Evolutionary conservation across 345 rosid species (phyloP), one percentile per base, ranked within the genome.

Genomic region (Melaleuca alternifolia): DNA sequence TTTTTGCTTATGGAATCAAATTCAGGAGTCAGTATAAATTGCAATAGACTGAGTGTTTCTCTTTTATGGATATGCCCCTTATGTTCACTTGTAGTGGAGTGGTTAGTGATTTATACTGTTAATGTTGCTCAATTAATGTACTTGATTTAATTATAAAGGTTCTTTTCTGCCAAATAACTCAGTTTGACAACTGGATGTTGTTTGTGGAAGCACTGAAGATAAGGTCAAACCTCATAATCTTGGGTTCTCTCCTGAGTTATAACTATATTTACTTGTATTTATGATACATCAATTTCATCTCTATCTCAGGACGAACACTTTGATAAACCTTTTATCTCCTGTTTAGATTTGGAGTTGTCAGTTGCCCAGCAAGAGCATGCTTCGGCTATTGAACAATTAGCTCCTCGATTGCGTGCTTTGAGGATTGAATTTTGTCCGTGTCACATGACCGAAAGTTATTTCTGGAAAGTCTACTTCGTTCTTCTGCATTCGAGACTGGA

Each of bases 401-500:
- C 96, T 33, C 92, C 98, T 7, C 87, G 94, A 90, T 87, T 98
- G 21, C 95, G 95, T 87, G 98, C 96, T 71, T 90, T 98, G 82
- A 93, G 98, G 90, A 91, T 95, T 88, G 98, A 98, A 50, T 98
- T 98, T 85, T 96, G 98, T 28, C 99, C 99, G 1, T 93, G 94
- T 23, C 96, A 95, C 90, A 95, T 96, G 97, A 96, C 94, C 53
- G 96, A 95, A 86, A 88, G 93, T 87, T 95, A 96, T 93, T 96
- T 96, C 89, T 98, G 99, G 99, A 96, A 94, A 90, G 95, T 98
- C 87, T 98, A 96, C 89, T 98, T 98, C 90, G 99, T 96, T n/a
- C 98, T 98, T 84, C 87, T 95, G 90, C 98, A 95, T 91, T 95
- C 99, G 44, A 93, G 94, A 83, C 98, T 98, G 85, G 92, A 90